Percentiles rank a stretch among this genome's conserved stretches.
Conservation (phyloP, 169 alveolate genomes). For the Plasmodium blacklocki region DNA sequence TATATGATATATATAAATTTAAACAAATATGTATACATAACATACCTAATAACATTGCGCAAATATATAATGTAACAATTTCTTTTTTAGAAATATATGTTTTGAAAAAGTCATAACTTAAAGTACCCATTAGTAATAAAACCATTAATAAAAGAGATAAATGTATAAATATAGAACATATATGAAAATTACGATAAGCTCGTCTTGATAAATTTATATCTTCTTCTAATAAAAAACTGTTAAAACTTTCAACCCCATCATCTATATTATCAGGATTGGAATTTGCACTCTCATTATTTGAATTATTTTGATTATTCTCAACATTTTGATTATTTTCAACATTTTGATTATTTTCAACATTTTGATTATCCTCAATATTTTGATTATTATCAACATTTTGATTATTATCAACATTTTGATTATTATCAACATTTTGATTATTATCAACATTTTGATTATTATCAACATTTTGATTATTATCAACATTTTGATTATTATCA, state of each 20-base stretch:
- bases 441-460: neutral
- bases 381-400: no score
- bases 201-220: constrained; percentile 59
- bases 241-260: constrained; percentile 23
- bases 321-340: neutral
- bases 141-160: constrained; percentile 37
- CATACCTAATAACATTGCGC: constrained; percentile 39
- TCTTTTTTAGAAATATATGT: constrained; percentile 1
- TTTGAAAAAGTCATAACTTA: constrained; percentile 25
- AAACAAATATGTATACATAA: constrained; percentile 43
- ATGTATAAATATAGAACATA: constrained; percentile 73
- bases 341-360: no score
- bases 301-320: neutral
- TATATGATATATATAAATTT: constrained; percentile 26
- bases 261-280: constrained; percentile 15
- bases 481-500: neutral
- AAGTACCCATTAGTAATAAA: constrained; percentile 26
- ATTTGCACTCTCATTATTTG: neutral
- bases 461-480: neutral
- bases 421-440: neutral
- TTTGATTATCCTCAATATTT: no score
- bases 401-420: neutral
- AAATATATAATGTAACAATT: constrained; percentile 12
- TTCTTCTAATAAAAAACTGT: constrained; percentile 70
- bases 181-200: constrained; percentile 56